These are phyloP conservation scores for Bisporella sp. DNA, from an alignment of 2,329 filamentous ascomycete species.

Conservation along the genomic window DNA sequence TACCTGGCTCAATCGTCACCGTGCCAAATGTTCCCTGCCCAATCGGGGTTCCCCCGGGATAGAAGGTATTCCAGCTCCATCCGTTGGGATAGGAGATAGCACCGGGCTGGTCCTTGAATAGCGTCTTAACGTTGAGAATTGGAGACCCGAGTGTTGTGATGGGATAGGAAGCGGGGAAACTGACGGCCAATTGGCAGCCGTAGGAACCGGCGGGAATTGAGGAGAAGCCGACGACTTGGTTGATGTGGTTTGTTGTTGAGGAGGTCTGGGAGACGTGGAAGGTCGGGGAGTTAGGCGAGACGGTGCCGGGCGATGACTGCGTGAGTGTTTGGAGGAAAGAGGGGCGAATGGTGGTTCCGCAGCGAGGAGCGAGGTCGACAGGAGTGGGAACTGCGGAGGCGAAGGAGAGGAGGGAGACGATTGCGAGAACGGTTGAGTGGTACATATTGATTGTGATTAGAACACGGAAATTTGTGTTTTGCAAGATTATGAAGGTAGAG, in stretches of 20 bases:
- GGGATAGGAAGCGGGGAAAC: slow-evolving; percentile 8
- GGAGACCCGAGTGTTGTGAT: slow-evolving; percentile 9
- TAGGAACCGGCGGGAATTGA: slow-evolving; percentile 12
- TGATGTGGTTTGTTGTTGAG: slow-evolving; percentile 7
- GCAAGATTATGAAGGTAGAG: too few relatives aligned
- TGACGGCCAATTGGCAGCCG: slow-evolving; percentile 11
- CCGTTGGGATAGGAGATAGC: slow-evolving; percentile 6
- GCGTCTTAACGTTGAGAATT: slow-evolving; percentile 10
- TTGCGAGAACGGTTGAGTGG: background rate
- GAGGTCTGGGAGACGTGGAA: slow-evolving; percentile 11
- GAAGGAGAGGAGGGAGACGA: slow-evolving; percentile 5
- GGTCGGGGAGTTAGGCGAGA: slow-evolving; percentile 1
- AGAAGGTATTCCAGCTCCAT: slow-evolving; percentile 9
- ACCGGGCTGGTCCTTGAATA: slow-evolving; percentile 3
- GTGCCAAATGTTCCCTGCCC: slow-evolving; percentile 36
- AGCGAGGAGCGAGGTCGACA: slow-evolving; percentile 11
- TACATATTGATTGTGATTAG: background rate
- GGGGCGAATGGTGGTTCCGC: slow-evolving; percentile 12
- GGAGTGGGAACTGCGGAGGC: slow-evolving; percentile 12
- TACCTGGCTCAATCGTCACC: slow-evolving; percentile 3
- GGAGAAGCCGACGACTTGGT: slow-evolving; percentile 10
- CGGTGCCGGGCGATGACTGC: slow-evolving; percentile 7
- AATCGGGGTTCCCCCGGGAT: background rate
- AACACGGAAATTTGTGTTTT: too few relatives aligned
- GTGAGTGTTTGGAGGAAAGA: slow-evolving; percentile 10